These are phyloP conservation scores for Kodamaea arcana DNA, from an alignment of 1,139 yeast species.

Conservation along the genomic window DNA sequence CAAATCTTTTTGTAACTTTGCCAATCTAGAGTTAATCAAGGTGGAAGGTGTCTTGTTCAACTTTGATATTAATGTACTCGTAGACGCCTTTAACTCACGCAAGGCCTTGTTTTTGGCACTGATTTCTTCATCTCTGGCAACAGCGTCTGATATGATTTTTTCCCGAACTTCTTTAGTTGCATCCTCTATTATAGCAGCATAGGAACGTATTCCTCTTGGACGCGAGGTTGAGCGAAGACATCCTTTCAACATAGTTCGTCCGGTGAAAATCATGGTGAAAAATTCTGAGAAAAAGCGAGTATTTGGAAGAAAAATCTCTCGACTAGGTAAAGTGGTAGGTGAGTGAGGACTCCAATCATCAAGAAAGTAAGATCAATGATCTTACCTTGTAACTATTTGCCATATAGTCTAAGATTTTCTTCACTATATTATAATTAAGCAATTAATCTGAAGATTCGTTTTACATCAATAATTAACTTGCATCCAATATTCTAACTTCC, in stretches of 20 bases:
- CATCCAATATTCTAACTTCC: too few species aligned
- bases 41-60: conserved; percentile 36
- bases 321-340: too few species aligned
- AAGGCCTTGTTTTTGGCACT: conserved; percentile 33
- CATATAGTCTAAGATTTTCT: too few species aligned
- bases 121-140: conserved; percentile 43
- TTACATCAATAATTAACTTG: too few species aligned
- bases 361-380: too few species aligned
- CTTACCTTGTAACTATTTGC: too few species aligned
- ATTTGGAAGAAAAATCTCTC: too few species aligned
- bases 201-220: not conserved
- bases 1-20: conserved; percentile 29
- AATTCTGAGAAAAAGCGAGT: not conserved
- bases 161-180: conserved; percentile 31
- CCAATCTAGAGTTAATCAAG: conserved; percentile 28
- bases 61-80: conserved; percentile 25
- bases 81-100: conserved; percentile 30
- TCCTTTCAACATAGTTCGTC: conserved; percentile 1
- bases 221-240: not conserved
- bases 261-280: not conserved
- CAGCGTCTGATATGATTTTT: conserved; percentile 41
- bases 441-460: too few species aligned
- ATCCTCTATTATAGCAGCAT: not conserved
- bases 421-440: too few species aligned
- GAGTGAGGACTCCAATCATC: too few species aligned